phyloP scores from a whole-genome alignment of 768 basidiomycete species.

The Chalciporus chontae region DNA sequence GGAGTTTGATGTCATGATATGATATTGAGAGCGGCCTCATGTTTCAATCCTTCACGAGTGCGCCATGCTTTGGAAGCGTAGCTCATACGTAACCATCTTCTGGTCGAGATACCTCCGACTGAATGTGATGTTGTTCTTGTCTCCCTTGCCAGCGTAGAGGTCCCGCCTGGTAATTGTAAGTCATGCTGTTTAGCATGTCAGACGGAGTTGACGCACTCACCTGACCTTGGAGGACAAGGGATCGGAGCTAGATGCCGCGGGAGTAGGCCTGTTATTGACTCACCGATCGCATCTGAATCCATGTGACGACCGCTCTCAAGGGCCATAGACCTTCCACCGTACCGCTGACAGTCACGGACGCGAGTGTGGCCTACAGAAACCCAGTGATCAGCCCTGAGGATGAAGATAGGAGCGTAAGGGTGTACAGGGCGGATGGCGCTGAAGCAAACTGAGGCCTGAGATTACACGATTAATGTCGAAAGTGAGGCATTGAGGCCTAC shows the following conservation, averaged over 20 bases:
- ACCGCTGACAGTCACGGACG: conserved; percentile 73
- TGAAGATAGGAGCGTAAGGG: conserved; percentile 71
- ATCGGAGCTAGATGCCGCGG: no score
- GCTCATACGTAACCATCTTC: conserved; percentile 74
- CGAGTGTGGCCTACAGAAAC: conserved; percentile 57
- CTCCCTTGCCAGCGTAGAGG: conserved; percentile 36
- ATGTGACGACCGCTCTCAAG: conserved; percentile 81
- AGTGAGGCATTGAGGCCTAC: conserved; percentile 32
- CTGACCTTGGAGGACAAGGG: conserved; percentile 39
- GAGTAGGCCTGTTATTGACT: conserved; percentile 16
- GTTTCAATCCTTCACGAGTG: background rate
- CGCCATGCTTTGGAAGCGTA: conserved; percentile 23
- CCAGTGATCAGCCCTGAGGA: conserved; percentile 53
- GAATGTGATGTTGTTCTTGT: conserved; percentile 53
- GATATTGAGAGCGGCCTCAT: conserved; percentile 46
- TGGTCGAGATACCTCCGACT: conserved; percentile 74
- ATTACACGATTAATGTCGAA: background rate
- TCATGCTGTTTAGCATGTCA: background rate
- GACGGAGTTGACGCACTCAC: conserved; percentile 44
- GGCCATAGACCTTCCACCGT: conserved; percentile 71
- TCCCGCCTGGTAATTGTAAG: conserved; percentile 38
- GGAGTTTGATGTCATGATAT: conserved; percentile 47
- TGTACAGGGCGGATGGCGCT: conserved; percentile 71
- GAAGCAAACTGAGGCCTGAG: conserved; percentile 62
- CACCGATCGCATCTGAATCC: conserved; percentile 79